Evolutionary conservation across 345 rosid genomes (phyloP), one percentile per base, ranked within the genome.

Genomic region (Salix koriyanagi): DNA sequence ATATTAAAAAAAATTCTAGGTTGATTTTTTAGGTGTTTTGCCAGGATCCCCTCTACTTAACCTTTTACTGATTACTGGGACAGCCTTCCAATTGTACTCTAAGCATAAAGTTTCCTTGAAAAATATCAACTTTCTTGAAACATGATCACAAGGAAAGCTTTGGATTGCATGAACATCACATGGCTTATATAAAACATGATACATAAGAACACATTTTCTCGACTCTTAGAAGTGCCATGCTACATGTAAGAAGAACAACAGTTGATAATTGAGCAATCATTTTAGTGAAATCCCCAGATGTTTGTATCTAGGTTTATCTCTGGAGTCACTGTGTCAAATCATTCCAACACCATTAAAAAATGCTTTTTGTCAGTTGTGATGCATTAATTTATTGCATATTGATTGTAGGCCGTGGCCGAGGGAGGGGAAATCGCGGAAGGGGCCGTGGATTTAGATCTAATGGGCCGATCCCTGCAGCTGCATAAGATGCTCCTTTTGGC

Each of bases 371-470:
- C 60, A 19, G 9, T 54, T 5, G 37, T 65, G 68, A 34, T 64
- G 67, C 36, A 62, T 26, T 26, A 28, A 4, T 39, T 42, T 34
- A 46, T 66, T 50, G 64, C 2, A n/a, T 21, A 28, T 75, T 66
- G 71, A 67, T 74, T 41, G 71, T 56, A 75, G 83, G 83, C 10
- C 65, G 76, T 23, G 76, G 76, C 62, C 73, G 79, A 23, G 79
- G 83, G 32, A 76, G 79, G 54, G 79, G 90, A 60, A 64, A 79
- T 26, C 93, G 96, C 19, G 98, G 97, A 68, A 89, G 92, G 84
- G 89, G 91, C 50, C 89, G 90, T 80, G 94, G 92, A 74, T 83
- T 67, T 66, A 83, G 94, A 82, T 76, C 87, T 48, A 86, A 83
- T 76, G 90, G 86, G 50, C 92, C 84, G 46, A 81, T 79, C 84